phyloP scores from a whole-genome alignment of 164 flowering plant species.

The Paratinospora sagittata region DNA sequence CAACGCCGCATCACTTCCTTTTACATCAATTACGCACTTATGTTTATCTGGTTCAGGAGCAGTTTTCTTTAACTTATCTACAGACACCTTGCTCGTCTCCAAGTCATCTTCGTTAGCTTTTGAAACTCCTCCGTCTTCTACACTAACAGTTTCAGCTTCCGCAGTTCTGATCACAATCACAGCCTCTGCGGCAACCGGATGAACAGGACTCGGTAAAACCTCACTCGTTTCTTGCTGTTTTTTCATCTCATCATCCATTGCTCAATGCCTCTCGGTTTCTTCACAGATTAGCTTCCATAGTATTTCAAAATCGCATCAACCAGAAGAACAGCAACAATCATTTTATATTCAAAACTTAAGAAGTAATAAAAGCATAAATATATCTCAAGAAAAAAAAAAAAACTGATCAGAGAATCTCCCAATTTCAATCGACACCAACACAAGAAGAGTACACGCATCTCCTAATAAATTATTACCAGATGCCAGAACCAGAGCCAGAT shows the following conservation, averaged over 20 bases:
- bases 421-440: not conserved
- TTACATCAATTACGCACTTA: conserved; percentile 36
- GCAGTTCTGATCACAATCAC: conserved; percentile 14
- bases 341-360: not conserved
- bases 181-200: conserved; percentile 15
- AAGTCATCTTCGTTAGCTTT: conserved; percentile 12
- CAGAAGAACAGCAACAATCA: not conserved
- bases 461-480: too few relatives aligned
- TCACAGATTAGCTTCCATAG: not conserved
- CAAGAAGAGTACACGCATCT: too few relatives aligned
- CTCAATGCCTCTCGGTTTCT: not conserved
- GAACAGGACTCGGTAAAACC: not conserved
- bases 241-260: conserved; percentile 5
- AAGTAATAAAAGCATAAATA: too few relatives aligned
- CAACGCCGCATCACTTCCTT: conserved; percentile 19
- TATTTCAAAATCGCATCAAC: not conserved
- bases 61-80: conserved; percentile 16
- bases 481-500: not conserved
- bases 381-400: not conserved
- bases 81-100: conserved; percentile 17
- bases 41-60: conserved; percentile 21
- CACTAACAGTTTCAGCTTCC: conserved; percentile 6
- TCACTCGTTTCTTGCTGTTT: not conserved
- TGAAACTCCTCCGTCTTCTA: conserved; percentile 2
- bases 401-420: not conserved